These are phyloP conservation scores for Sarocladium oryzae DNA, from an alignment of 2,329 filamentous ascomycete species.

Conservation along the genomic window DNA sequence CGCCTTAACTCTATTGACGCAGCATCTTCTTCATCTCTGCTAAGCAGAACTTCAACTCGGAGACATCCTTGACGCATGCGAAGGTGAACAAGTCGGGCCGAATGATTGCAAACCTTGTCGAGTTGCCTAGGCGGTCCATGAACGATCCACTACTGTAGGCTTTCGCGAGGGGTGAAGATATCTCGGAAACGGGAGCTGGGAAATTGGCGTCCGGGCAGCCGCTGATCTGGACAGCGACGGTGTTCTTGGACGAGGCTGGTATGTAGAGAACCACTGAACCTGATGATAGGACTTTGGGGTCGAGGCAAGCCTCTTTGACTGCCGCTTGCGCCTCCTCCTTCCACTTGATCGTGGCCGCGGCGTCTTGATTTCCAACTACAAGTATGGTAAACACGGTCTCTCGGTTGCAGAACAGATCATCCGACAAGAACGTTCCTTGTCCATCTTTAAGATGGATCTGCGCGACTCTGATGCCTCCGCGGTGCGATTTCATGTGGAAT, in stretches of 20 bases:
- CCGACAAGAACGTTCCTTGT: neutral
- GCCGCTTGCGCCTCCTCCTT: neutral
- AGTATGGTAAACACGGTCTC: neutral
- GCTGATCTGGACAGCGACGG: neutral
- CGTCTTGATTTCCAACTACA: neutral
- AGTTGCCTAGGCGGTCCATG: neutral
- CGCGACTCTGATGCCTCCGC: neutral
- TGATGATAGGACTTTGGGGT: neutral
- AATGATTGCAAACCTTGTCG: constrained; percentile 17
- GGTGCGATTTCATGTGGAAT: neutral
- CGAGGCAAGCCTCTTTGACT: neutral
- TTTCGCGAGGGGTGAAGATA: neutral
- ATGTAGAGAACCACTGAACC: neutral
- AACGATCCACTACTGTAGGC: neutral
- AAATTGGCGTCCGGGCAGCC: neutral
- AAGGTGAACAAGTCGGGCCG: constrained; percentile 21
- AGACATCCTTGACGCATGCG: constrained; percentile 10
- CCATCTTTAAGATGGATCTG: neutral
- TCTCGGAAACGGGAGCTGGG: neutral
- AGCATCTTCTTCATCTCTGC: too few relatives aligned
- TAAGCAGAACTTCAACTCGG: neutral
- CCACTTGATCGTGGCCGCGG: neutral
- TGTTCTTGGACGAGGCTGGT: neutral
- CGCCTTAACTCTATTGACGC: too few relatives aligned
- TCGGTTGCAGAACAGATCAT: neutral